These are phyloP conservation scores for Rheum nobile DNA, from an alignment of 148 eudicot genomes.

Conservation along the genomic window DNA sequence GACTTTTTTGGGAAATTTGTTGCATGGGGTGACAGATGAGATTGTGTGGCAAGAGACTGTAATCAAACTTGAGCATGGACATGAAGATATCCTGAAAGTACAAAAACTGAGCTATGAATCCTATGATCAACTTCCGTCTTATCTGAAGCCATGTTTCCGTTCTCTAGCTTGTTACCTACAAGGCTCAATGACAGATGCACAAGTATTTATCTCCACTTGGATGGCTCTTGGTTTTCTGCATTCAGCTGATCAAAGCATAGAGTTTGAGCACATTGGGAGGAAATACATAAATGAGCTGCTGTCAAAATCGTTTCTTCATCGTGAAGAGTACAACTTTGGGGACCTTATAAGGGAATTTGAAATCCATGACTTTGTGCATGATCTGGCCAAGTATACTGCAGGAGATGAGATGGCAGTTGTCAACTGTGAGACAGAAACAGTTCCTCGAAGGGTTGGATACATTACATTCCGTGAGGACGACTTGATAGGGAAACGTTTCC, in stretches of 20 bases:
- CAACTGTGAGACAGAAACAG: background rate
- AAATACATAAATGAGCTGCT: constrained; percentile 3
- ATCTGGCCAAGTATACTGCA: background rate
- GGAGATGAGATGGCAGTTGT: constrained; percentile 7
- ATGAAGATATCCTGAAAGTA: background rate
- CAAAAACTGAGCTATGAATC: constrained; percentile 9
- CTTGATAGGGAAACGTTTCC: background rate
- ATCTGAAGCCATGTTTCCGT: constrained; percentile 11
- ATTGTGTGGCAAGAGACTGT: constrained; percentile 4
- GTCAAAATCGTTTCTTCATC: constrained; percentile 8
- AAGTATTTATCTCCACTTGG: constrained; percentile 6
- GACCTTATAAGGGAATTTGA: constrained; percentile 5
- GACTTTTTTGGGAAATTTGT: constrained; percentile 8
- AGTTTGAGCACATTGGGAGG: background rate
- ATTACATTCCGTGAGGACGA: background rate
- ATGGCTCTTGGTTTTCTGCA: constrained; percentile 11
- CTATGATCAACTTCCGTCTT: constrained; percentile 5
- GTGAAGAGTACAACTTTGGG: constrained; percentile 3
- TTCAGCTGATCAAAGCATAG: background rate
- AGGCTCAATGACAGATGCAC: background rate
- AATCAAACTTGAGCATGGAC: background rate
- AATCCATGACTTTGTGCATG: constrained; percentile 16
- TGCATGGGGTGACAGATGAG: background rate
- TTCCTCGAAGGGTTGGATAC: constrained; percentile 3
- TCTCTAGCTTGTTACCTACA: constrained; percentile 3